Evolutionary conservation across 225 moss, liverwort and hornwort species (phyloP), one percentile per base, ranked within the genome.

Genomic region (Anthoceros angustus): DNA sequence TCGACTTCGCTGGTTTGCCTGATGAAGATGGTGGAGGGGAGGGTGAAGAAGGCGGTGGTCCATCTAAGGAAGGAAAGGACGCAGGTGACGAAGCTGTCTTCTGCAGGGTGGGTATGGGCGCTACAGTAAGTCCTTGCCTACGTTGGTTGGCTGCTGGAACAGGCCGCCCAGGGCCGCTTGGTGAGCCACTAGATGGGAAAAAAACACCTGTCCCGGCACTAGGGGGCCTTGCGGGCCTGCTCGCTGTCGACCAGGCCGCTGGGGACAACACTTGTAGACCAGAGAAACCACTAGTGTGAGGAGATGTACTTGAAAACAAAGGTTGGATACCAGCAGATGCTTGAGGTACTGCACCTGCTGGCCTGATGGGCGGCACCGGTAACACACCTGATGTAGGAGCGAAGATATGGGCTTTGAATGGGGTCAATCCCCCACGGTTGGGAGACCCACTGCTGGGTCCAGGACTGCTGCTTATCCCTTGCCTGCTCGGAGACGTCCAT

Each of bases 201-300:
- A 84, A 84, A 14, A 84, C 84, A 49, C 84, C 84, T 18, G 84
- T 84, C 26, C 84, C 84, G 10, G 84, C 73, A 48, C 66, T 84
- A 8, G 81, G 79, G 5, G 78, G 78, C 61, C 81, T 69, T 39
- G 72, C 76, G 15, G 81, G 84, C 49, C 81, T 71, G 15, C 76
- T 76, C 23, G 80, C 39, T 67, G 79, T 72, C 6, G 84, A 78
- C 84, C 84, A 84, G 9, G 69, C 72, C 1, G 81, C 75, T 62
- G 74, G 74, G 6, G 76, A 66, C 39, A 76, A 68, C 39, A 73
- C 67, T 5, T 80, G 73, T 50, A 78, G 81, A 62, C 77, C 70
- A 39, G 76, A 74, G 42, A 72, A 74, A 16, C 70, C 72, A 43
- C 74, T 72, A 39, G 68, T 66, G 43, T 75, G 75, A 41, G 74